These are phyloP conservation scores for Mortierella sp. DNA, from an alignment of 371 early-diverging fungal species.

Conservation along the genomic window DNA sequence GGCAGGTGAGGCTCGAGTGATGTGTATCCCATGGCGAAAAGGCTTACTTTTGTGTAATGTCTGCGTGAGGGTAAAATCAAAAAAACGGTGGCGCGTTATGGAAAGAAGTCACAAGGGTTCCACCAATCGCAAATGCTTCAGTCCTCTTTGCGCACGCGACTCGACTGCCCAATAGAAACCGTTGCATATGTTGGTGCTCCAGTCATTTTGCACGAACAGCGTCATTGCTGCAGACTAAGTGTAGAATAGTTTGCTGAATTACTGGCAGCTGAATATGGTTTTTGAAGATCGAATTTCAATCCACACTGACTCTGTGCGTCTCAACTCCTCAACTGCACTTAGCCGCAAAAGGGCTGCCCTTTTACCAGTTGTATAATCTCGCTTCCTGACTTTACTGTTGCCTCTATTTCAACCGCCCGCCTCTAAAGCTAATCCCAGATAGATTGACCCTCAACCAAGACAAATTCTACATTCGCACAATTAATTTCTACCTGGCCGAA, in stretches of 20 bases:
- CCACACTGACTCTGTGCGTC: conserved; percentile 4
- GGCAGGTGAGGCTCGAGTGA: conserved; percentile 54
- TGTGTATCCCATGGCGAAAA: conserved; percentile 48
- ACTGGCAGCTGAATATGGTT: background rate
- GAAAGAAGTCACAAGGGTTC: background rate
- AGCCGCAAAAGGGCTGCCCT: background rate
- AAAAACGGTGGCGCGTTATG: background rate
- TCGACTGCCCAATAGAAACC: conserved; percentile 8
- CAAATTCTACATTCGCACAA: background rate
- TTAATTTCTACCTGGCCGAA: background rate
- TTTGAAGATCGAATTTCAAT: conserved; percentile 6
- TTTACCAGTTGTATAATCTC: background rate
- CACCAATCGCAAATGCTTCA: background rate
- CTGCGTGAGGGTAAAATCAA: background rate
- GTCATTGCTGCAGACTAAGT: background rate
- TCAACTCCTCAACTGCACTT: conserved; percentile 24
- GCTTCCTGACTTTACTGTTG: background rate
- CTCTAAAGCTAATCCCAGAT: background rate
- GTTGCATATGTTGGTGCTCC: conserved; percentile 11
- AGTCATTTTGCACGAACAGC: background rate
- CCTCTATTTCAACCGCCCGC: background rate
- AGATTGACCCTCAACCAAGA: background rate
- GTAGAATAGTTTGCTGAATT: background rate
- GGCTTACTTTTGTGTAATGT: background rate
- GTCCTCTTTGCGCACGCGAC: conserved; percentile 6